Percentiles rank a stretch among this genome's conserved stretches.
phyloP scores from a whole-genome alignment of 176 grass and related monocot species.

The Dactylis glomerata region DNA sequence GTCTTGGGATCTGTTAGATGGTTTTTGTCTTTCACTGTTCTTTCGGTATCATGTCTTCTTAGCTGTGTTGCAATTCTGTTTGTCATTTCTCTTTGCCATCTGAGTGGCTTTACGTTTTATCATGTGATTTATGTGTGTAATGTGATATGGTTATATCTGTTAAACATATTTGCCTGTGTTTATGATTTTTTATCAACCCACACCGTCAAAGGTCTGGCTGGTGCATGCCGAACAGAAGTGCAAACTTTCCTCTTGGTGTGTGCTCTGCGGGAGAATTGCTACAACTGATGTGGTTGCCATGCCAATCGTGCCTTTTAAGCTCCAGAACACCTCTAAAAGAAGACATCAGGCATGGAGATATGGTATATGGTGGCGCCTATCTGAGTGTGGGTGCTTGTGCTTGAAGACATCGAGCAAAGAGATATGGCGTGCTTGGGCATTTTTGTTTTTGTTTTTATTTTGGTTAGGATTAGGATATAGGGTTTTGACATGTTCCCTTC shows the following conservation, averaged over 20 bases:
- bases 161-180: neutral
- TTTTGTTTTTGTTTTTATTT: neutral
- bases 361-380: neutral
- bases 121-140: neutral
- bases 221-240: neutral
- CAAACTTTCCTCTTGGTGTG: neutral
- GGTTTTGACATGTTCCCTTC: neutral
- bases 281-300: too few species aligned
- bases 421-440: too few species aligned
- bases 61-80: neutral
- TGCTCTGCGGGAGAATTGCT: too few species aligned
- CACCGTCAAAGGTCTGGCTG: neutral
- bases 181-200: neutral
- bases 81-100: neutral
- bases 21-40: neutral
- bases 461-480: neutral
- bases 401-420: neutral
- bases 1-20: neutral
- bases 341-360: neutral
- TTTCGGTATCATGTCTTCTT: neutral
- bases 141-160: neutral
- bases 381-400: neutral
- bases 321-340: neutral
- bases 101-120: neutral
- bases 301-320: neutral